phyloP scores from a whole-genome alignment of 2,329 filamentous ascomycete species.

The Pseudopithomyces chartarum region DNA sequence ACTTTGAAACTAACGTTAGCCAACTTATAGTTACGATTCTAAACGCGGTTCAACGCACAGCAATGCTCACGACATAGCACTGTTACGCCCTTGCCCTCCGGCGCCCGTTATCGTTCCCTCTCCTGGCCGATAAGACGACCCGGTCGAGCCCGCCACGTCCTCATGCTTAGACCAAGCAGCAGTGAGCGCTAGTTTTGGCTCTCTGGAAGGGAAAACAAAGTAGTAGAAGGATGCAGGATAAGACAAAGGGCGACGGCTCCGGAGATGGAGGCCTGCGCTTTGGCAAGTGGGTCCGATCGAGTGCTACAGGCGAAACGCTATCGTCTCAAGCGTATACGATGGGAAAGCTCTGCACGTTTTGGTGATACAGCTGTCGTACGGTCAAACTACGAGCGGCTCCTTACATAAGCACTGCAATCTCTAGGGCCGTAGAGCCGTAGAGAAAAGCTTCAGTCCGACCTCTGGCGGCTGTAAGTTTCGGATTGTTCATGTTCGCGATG shows the following conservation, averaged over 20 bases:
- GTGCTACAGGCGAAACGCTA: not conserved
- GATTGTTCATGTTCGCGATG: not conserved
- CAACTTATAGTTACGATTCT: not conserved
- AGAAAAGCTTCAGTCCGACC: not conserved
- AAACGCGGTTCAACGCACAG: constrained; percentile 10
- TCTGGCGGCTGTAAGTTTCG: not conserved
- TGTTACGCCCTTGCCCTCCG: not conserved
- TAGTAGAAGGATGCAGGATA: not conserved
- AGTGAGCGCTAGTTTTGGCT: no score
- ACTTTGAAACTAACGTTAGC: no score
- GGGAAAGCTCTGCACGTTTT: not conserved
- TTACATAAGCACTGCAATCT: not conserved
- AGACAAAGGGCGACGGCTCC: not conserved
- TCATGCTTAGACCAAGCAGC: not conserved
- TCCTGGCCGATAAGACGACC: not conserved
- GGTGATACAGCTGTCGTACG: not conserved
- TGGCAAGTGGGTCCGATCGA: not conserved
- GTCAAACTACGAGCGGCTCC: not conserved
- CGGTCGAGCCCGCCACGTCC: constrained; percentile 6
- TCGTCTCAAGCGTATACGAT: not conserved
- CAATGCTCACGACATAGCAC: constrained; percentile 8
- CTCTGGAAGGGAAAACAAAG: not conserved
- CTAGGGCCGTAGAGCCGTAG: not conserved
- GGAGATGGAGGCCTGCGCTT: not conserved
- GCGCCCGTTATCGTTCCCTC: constrained; percentile 1